phyloP scores from a whole-genome alignment of 2,329 filamentous ascomycete genomes.

The Penicillium oxalicum region DNA sequence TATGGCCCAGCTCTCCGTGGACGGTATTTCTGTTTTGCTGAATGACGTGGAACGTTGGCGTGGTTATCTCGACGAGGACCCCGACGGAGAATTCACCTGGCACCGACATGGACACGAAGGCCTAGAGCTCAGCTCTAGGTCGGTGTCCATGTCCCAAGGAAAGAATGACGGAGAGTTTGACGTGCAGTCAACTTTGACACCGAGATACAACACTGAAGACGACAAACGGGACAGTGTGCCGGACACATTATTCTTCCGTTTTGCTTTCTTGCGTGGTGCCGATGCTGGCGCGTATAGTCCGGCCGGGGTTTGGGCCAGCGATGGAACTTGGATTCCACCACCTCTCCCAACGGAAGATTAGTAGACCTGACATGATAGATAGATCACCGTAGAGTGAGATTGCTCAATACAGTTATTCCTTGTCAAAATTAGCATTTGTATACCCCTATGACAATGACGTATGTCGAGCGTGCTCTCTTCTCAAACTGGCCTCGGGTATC shows the following conservation, averaged over 20 bases:
- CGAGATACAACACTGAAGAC: constrained; percentile 19
- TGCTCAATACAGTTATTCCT: too few relatives aligned
- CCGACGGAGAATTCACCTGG: constrained; percentile 48
- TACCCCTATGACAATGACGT: too few relatives aligned
- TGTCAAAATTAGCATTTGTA: too few relatives aligned
- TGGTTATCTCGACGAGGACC: constrained; percentile 49
- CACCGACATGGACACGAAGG: constrained; percentile 38
- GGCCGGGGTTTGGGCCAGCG: constrained; percentile 36
- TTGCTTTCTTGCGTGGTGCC: constrained; percentile 41
- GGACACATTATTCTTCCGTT: constrained; percentile 43
- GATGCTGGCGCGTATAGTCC: constrained; percentile 36
- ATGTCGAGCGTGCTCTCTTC: too few relatives aligned
- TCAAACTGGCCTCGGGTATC: too few relatives aligned
- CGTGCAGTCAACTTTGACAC: constrained; percentile 8
- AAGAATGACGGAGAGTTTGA: constrained; percentile 11
- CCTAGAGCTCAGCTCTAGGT: constrained; percentile 28
- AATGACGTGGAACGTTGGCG: constrained; percentile 60
- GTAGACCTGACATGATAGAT: neutral
- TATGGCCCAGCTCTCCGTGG: constrained; percentile 39
- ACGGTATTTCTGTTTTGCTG: constrained; percentile 55
- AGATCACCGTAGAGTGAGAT: too few relatives aligned
- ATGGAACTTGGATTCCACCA: constrained; percentile 33
- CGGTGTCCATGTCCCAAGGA: constrained; percentile 20
- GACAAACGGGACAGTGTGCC: constrained; percentile 16
- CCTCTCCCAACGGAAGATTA: constrained; percentile 19